Base-by-base conservation (phyloP, 2,329 filamentous ascomycete species). In the Sordariomycetes sp. region DNA sequence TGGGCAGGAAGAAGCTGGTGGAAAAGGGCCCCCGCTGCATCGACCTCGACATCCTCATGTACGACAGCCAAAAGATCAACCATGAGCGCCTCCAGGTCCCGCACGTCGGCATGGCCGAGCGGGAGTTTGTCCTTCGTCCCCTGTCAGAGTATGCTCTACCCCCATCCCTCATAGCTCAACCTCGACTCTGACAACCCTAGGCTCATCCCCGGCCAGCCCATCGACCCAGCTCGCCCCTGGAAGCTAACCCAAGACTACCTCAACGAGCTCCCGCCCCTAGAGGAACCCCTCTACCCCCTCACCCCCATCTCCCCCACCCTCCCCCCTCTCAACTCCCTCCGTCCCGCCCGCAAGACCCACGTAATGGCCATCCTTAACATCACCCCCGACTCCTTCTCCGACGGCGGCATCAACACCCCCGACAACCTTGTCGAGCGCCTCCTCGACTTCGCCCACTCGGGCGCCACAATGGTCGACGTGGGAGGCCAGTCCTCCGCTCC, bases 11-110 rank as follows among this genome's bases (percentile, higher is more conserved):
- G 61, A 96, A 96, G 69, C 64, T 89, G 51, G 82, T 97, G 50
- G 90, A 96, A 65, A 99, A 99, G 68, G 94, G 94, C 0, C 94
- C 94, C 1, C 81, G 94, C 32, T 95, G 90, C 66, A 96, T 99
- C 60, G 94, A 99, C 66, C 76, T 99, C 15, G 94, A 99, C 66
- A 90, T 99, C 53, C 74, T 97, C 20, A 76, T 96, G 1, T 96
- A 95, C 66, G 86, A 84, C 55, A 73, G 87, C 57, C 72, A 85
- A 59, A 74, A 70, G 2, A 72, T 95, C 55, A 71, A 82, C 48
- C 78, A 89, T 61, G 80, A 87, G 50, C 82, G 90, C 22, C 80
- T 99, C n/a, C 85, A 78, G 28, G 77, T 99, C 32, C 94, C 94
- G 12, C 94, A 99, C 68, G 76, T 82, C 35, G 77, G 89, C 51